These are phyloP conservation scores for Amanita jacksonii DNA, from an alignment of 768 basidiomycete genomes.

Conservation along the genomic window DNA sequence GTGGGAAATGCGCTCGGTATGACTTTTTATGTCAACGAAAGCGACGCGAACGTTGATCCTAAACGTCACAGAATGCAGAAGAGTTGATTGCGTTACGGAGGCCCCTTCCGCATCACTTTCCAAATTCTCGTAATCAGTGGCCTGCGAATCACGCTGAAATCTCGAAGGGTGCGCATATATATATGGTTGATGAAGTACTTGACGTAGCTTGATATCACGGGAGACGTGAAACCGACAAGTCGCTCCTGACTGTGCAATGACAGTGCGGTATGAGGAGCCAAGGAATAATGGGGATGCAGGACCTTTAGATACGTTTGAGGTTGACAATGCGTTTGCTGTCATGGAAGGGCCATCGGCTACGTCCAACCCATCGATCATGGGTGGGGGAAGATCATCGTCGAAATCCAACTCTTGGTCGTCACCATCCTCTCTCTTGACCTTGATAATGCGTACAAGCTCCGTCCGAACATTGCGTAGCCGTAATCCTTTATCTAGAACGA, in stretches of 20 bases:
- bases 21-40: conserved; percentile 62
- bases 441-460: conserved; percentile 64
- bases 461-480: conserved; percentile 72
- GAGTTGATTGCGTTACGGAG: conserved; percentile 70
- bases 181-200: conserved; percentile 64
- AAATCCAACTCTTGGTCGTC: conserved; percentile 29
- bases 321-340: conserved; percentile 16
- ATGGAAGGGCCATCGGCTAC: conserved; percentile 10
- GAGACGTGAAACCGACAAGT: conserved; percentile 83
- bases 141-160: conserved; percentile 32
- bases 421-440: conserved; percentile 36
- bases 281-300: conserved; percentile 29
- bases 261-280: conserved; percentile 36
- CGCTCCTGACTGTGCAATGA: conserved; percentile 81
- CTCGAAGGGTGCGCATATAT: conserved; percentile 40
- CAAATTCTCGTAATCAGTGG: conserved; percentile 32
- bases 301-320: conserved; percentile 25
- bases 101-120: conserved; percentile 59
- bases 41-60: conserved; percentile 63
- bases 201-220: conserved; percentile 64
- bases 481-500: conserved; percentile 61
- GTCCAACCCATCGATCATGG: conserved; percentile 10
- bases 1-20: conserved; percentile 57
- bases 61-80: conserved; percentile 80
- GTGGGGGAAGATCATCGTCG: conserved; percentile 19